These are phyloP conservation scores for Lasiosphaeria ovina DNA, from an alignment of 495 filamentous ascomycete genomes.

Conservation along the genomic window DNA sequence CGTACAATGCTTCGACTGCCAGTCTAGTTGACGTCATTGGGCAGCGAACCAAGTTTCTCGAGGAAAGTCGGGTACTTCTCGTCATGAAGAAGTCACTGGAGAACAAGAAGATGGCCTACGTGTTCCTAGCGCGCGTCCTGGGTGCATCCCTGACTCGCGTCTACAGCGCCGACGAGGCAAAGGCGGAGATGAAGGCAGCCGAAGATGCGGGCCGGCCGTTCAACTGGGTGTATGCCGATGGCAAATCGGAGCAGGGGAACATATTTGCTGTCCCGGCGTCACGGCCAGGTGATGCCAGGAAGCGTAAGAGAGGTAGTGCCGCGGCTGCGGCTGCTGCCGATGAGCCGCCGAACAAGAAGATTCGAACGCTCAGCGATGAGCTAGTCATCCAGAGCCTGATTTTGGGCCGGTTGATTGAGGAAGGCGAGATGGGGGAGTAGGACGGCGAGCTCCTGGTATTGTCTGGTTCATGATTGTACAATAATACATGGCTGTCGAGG, in stretches of 20 bases:
- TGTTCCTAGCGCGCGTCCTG: constrained; percentile 75
- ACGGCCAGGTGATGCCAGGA: constrained; percentile 24
- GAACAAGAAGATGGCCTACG: constrained; percentile 53
- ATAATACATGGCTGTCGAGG: too few species aligned
- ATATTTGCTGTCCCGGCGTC: constrained; percentile 25
- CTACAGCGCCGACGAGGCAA: constrained; percentile 61
- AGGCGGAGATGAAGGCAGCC: constrained; percentile 51
- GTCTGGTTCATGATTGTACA: background rate
- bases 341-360: constrained; percentile 43
- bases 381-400: constrained; percentile 92
- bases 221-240: constrained; percentile 82
- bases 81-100: constrained; percentile 67
- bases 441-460: background rate
- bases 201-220: constrained; percentile 53
- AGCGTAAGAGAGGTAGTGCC: constrained; percentile 45
- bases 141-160: constrained; percentile 70
- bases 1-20: constrained; percentile 57
- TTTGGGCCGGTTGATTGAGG: constrained; percentile 71
- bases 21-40: constrained; percentile 56
- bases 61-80: constrained; percentile 67
- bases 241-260: constrained; percentile 24
- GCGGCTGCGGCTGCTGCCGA: constrained; percentile 24
- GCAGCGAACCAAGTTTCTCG: constrained; percentile 59
- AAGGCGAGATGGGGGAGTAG: constrained; percentile 45
- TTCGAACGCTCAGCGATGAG: constrained; percentile 74